Base-by-base conservation (phyloP, 176 grass and related monocot genomes). In the Luzula sylvatica region DNA sequence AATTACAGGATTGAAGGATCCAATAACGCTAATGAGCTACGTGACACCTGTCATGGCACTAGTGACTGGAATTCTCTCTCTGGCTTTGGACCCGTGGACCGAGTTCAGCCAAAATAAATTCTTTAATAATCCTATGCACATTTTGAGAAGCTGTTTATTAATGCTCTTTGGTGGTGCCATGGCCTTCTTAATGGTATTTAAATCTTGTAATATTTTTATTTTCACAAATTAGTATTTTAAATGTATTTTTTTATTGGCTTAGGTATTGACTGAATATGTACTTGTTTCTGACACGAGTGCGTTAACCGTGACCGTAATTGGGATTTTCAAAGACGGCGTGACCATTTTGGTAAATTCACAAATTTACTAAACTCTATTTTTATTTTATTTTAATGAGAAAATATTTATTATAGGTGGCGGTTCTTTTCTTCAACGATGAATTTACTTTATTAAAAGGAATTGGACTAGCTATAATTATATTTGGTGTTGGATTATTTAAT, bases 211-310 rank as follows among this genome's bases (percentile, higher is more conserved):
- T 9, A 35, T 35, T 35, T 35, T 35, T 35, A 35, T 35, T 35
- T 35, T 35, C 30, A 32, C 38, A 32, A 15, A 11, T 35, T 32
- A 32, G 29, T 32, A 32, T 32, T 32, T 32, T 56, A 32, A n/a
- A 8, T 53, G 24, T 3, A 15, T 46, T 62, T 62, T 46, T 7
- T 28, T 26, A 25, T 53, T 56, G 26, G 45, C 76, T 68, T 78
- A 89, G 92, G 92, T 96, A 79, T 84, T 96, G 77, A 89, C 70
- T 42, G 92, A 96, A 78, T 96, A 89, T 71, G 52, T 89, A 79
- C 78, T 96, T 26, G 67, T 96, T 74, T 96, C 92, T 55, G 81
- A 74, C 23, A 96, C 92, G 23, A 96, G 92, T 80, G 92, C 92
- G 46, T 67, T 96, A 71, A 96, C 92, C 72, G 77, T 96, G 50